Evolutionary conservation across 164 flowering plant genomes (phyloP), one percentile per base, ranked within the genome.

Genomic region (Liquidambar formosana): DNA sequence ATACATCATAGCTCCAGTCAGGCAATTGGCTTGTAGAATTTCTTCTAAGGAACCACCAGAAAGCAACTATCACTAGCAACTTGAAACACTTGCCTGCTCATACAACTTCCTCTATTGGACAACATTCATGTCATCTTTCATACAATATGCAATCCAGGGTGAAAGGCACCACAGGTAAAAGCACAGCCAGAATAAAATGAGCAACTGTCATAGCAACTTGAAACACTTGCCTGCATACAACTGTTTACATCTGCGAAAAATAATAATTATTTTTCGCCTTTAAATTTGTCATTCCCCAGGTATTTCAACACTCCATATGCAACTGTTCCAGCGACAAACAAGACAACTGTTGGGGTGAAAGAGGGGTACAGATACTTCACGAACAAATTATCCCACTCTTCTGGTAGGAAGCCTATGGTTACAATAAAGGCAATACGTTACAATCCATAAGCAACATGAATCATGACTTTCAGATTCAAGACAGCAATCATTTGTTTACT

Each of bases 351-450:
- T 14, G 97, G 99, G 13, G 99, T 95, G 78, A 92, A 95, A 51
- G 84, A 70, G 57, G 99, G 99, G 75, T 95, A 95, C 46, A 92
- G 70, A 78, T 86, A 92, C 85, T 95, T 95, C 56, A 89, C 97
- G 45, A 92, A 79, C 59, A 95, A 80, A n/a, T 78, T 85, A 73
- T 95, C 99, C 97, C 88, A 89, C 67, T 86, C 88, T 69, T 92
- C 97, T 28, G 99, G 99, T n/a, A 95, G 78, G 73, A 95, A 92
- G 8, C 97, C 99, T 95, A 91, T 51, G 66, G 43, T 64, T 38
- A 33, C 1, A 57, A 70, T 33, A 61, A 16, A 33, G 44, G 52
- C 4, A 59, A 65, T 0, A n/a, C 66, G 18, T 23, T 23, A 15
- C 26, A 26, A 19, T 41, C n/a, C 48, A 5, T 6, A 23, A 65